A percentile compares a stretch with the other conserved stretches of the same genome.
These are phyloP conservation scores for Ophiorrhiza pumila DNA, from an alignment of 257 asterid species.

Conservation along the genomic window DNA sequence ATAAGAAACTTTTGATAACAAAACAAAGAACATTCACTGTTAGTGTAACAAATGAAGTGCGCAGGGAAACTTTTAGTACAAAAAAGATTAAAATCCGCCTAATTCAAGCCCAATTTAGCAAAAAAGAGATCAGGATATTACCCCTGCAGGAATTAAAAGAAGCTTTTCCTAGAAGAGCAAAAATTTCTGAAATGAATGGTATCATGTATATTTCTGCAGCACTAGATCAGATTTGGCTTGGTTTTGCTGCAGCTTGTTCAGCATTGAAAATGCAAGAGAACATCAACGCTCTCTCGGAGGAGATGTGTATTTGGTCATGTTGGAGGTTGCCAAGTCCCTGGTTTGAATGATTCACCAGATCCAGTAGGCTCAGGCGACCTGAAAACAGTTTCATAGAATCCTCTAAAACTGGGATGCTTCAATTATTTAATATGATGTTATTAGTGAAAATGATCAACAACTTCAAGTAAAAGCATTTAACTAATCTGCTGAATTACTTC, in stretches of 20 bases:
- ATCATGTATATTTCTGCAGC: background rate
- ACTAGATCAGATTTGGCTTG: background rate
- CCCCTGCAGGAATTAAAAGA: background rate
- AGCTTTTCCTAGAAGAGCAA: background rate
- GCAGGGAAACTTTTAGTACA: background rate
- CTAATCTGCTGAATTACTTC: background rate
- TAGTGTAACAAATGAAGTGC: background rate
- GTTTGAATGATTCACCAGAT: constrained; percentile 77
- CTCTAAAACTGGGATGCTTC: background rate
- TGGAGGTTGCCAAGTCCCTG: constrained; percentile 98
- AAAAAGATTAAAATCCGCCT: background rate
- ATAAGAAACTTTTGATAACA: background rate
- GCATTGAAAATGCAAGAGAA: background rate
- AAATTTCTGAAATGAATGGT: background rate
- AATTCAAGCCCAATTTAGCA: background rate
- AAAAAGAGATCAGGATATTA: background rate
- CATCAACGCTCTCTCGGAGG: background rate
- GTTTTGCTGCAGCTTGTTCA: background rate
- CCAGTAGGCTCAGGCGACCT: constrained; percentile 87
- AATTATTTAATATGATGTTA: background rate
- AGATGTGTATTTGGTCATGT: constrained; percentile 29
- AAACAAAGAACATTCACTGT: background rate
- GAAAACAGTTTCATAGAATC: constrained; percentile 23
- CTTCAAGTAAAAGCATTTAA: background rate
- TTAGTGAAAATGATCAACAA: background rate